A percentile compares a stretch with the other conserved stretches of the same genome.
Evolutionary conservation across 371 early-diverging fungal genomes (phyloP).

Genomic region (Antonospora locustae): DNA sequence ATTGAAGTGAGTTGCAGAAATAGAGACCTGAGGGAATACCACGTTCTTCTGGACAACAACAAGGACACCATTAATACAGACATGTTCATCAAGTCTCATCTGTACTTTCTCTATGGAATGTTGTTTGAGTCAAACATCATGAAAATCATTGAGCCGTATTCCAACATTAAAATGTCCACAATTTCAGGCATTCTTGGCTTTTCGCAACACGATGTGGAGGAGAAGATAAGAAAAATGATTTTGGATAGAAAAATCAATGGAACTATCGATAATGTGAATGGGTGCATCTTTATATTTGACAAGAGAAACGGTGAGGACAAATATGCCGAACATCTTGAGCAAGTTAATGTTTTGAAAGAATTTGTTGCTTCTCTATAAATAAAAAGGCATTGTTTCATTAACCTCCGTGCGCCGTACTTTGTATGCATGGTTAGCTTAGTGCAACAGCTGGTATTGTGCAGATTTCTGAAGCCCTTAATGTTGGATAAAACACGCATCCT

Average conservation of each 20-base stretch:
- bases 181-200: slow-evolving; percentile 44
- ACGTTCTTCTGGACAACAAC: slow-evolving; percentile 33
- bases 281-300: slow-evolving; percentile 33
- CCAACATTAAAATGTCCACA: slow-evolving; percentile 48
- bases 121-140: slow-evolving; percentile 54
- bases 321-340: neutral
- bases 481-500: too few species aligned
- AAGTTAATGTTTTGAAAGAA: neutral
- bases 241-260: slow-evolving; percentile 52
- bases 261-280: slow-evolving; percentile 50
- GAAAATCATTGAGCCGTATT: slow-evolving; percentile 56
- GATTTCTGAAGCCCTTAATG: too few species aligned
- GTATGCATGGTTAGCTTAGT: too few species aligned
- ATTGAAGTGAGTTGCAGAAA: slow-evolving; percentile 32
- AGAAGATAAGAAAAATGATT: slow-evolving; percentile 54
- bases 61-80: slow-evolving; percentile 27
- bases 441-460: too few species aligned
- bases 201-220: slow-evolving; percentile 44
- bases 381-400: too few species aligned
- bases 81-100: slow-evolving; percentile 47
- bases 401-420: too few species aligned
- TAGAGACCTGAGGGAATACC: slow-evolving; percentile 44
- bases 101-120: slow-evolving; percentile 43
- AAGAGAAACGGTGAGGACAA: slow-evolving; percentile 9
- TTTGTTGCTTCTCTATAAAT: neutral